Evolutionary conservation across 139 green algal genomes (phyloP).

Genomic region (Chlorella sp.): DNA sequence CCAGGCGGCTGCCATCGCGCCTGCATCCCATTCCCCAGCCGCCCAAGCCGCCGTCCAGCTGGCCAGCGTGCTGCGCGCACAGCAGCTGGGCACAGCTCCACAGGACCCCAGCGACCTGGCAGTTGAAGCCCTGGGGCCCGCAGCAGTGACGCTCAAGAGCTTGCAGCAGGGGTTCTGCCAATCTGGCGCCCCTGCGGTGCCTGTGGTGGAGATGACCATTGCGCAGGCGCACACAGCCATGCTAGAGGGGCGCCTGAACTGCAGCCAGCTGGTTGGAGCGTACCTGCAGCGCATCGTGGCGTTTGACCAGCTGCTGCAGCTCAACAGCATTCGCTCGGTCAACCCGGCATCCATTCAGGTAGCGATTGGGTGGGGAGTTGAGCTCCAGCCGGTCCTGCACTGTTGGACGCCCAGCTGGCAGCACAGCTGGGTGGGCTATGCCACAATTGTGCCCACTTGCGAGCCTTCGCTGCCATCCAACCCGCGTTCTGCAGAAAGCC

Average conservation of each 20-base stretch:
- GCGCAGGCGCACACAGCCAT: background rate
- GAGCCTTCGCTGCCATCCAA: too few relatives aligned
- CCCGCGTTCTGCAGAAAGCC: background rate
- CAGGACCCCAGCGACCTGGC: background rate
- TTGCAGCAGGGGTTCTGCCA: conserved; percentile 10
- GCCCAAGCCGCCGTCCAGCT: too few relatives aligned
- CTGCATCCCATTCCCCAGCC: too few relatives aligned
- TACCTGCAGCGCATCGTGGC: conserved; percentile 34
- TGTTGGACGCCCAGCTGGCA: too few relatives aligned
- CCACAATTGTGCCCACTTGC: too few relatives aligned
- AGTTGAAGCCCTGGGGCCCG: background rate
- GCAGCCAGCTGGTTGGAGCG: conserved; percentile 19
- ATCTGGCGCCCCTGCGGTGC: background rate
- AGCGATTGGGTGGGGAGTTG: too few relatives aligned
- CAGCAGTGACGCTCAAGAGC: background rate
- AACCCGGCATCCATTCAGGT: background rate
- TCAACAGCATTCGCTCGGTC: conserved; percentile 16
- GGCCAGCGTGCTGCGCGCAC: too few relatives aligned
- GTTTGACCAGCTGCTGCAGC: conserved; percentile 6
- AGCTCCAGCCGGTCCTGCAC: too few relatives aligned
- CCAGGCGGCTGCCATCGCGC: too few relatives aligned
- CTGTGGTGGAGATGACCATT: conserved; percentile 36
- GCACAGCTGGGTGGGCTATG: too few relatives aligned
- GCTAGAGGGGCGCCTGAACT: conserved; percentile 29
- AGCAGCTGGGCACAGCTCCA: background rate